phyloP scores from a whole-genome alignment of 768 basidiomycete genomes.

The Chiua virens region DNA sequence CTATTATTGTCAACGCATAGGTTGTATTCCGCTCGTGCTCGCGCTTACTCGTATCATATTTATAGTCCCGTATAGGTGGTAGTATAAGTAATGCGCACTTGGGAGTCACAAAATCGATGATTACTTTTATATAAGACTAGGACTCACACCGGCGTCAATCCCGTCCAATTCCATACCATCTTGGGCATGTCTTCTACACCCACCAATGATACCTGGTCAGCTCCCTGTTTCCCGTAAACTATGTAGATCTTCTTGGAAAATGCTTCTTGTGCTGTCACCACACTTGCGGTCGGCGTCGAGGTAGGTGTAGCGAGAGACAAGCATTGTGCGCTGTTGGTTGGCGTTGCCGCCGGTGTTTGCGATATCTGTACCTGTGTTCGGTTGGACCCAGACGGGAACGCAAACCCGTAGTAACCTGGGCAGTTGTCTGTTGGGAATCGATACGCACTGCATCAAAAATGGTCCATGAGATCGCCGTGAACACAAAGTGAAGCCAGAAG shows the following conservation, averaged over 20 bases:
- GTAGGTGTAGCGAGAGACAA: constrained; percentile 25
- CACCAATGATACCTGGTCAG: constrained; percentile 3
- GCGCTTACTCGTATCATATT: not conserved
- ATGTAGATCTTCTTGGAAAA: constrained; percentile 7
- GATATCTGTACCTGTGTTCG: constrained; percentile 28
- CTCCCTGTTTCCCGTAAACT: constrained; percentile 14
- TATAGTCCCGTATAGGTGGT: not conserved
- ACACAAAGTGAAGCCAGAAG: not conserved
- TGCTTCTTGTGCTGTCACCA: constrained; percentile 15
- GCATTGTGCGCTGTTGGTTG: constrained; percentile 25
- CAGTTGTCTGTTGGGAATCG: constrained; percentile 31
- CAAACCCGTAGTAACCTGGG: constrained; percentile 33
- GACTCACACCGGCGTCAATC: constrained; percentile 2
- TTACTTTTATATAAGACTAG: no score
- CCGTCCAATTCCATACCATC: constrained; percentile 23
- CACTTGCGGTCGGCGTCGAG: constrained; percentile 24
- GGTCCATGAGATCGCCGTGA: not conserved
- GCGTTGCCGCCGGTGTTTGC: constrained; percentile 28
- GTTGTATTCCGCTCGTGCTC: no score
- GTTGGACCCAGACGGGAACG: constrained; percentile 29
- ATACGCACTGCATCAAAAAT: constrained; percentile 22
- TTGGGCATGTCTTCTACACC: constrained; percentile 17
- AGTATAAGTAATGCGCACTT: not conserved
- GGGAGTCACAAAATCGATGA: no score
- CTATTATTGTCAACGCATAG: no score